Conservation (phyloP, 2,329 filamentous ascomycete species). For the Cryphonectria japonica region DNA sequence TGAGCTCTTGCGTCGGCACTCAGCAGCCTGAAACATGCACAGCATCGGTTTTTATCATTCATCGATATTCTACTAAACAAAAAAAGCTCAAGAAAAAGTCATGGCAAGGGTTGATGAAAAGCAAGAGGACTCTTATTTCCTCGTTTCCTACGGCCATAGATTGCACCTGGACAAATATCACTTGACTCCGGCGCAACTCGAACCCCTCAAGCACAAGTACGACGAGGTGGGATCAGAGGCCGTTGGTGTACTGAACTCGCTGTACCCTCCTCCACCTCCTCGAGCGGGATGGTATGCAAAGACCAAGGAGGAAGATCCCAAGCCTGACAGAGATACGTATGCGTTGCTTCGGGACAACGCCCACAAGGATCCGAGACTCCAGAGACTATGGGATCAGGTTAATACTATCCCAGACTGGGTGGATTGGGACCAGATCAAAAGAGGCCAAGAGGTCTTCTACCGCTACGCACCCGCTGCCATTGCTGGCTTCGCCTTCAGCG, state of each 20-base stretch:
- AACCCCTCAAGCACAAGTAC: conserved; percentile 6
- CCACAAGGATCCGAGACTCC: conserved; percentile 48
- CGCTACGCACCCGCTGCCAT: conserved; percentile 65
- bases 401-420: conserved; percentile 67
- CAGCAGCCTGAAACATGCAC: not conserved
- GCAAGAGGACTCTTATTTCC: not conserved
- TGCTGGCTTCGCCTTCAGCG: conserved; percentile 50
- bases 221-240: conserved; percentile 10
- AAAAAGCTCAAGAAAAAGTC: not conserved
- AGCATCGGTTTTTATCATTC: not conserved
- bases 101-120: not conserved
- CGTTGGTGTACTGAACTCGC: not conserved
- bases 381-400: conserved; percentile 59
- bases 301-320: conserved; percentile 9
- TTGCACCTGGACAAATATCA: conserved; percentile 2
- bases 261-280: conserved; percentile 10
- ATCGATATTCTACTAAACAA: not conserved
- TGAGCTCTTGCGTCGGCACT: not conserved
- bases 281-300: conserved; percentile 8
- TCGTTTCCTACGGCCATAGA: conserved; percentile 3
- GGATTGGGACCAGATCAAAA: conserved; percentile 66
- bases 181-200: not conserved
- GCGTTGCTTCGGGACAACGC: conserved; percentile 45
- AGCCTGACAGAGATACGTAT: conserved; percentile 24
- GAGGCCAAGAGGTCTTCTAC: conserved; percentile 67